Evolutionary conservation across 495 filamentous ascomycete species (phyloP), one percentile per base, ranked within the genome.

Genomic region (Astrothelium subdiscretum): DNA sequence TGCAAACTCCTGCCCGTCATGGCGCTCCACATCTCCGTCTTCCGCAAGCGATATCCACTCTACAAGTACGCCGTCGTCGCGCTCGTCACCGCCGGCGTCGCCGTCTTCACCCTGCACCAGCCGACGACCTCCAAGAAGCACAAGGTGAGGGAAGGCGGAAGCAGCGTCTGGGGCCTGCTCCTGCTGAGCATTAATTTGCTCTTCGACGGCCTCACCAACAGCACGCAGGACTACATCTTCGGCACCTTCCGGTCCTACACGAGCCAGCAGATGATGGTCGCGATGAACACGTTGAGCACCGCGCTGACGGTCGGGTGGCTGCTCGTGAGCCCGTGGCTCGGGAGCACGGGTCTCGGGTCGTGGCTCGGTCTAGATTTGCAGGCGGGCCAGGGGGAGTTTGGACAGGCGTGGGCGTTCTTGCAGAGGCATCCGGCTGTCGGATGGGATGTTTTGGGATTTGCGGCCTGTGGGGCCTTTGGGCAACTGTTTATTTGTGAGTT

Each of bases 231-330:
- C 73, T 86, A 96, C 73, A 90, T 98, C 75, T 97, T 97, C 74
- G 72, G 71, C 59, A 82, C 83, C 10, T 91, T 88, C 74, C 84
- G 83, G 65, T 80, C 83, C 22, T 95, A 91, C 74, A 80, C 83
- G 15, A 95, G 95, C 1, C 91, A 92, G 59, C 95, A 97, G 82
- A 97, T 98, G 94, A 98, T 98, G 94, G 90, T 90, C 63, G 95
- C 92, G n/a, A 89, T 96, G 69, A 97, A 97, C 68, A 73, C 95
- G 32, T 83, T 97, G 66, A 85, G 81, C 43, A 92, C 90, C 0
- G 63, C 80, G 32, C 73, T 97, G 58, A 97, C 91, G 2, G 77
- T 83, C 32, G 68, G 72, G 1, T 97, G 92, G 63, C 81, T 98
- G 26, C 67, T 91, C 43, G 70, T 92, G 24, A 86, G 85, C 66